These are phyloP conservation scores for Fusarium mangiferae DNA, from an alignment of 2,329 filamentous ascomycete genomes.

Conservation along the genomic window DNA sequence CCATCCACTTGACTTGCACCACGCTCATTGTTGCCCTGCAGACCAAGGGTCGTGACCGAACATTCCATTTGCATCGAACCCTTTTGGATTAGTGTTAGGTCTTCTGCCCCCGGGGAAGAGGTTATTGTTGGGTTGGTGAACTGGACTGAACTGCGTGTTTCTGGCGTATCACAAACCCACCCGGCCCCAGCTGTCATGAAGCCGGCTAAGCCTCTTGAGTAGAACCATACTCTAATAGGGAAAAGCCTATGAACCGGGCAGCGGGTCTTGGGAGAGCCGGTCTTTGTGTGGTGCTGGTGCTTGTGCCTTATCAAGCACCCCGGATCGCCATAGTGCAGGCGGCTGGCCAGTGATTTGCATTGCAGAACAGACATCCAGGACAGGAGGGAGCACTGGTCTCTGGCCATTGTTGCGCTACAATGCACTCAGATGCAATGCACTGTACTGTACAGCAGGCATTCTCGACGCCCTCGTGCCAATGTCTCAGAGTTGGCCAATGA, in stretches of 20 bases:
- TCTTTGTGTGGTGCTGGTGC: constrained; percentile 17
- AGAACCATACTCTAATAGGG: constrained; percentile 29
- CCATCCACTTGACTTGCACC: background rate
- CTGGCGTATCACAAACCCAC: constrained; percentile 32
- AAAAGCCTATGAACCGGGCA: constrained; percentile 18
- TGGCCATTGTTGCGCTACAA: constrained; percentile 4
- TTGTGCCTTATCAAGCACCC: constrained; percentile 35
- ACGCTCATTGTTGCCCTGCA: constrained; percentile 6
- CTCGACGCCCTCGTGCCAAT: constrained; percentile 17
- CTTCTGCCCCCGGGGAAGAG: constrained; percentile 19
- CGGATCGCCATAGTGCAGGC: constrained; percentile 42
- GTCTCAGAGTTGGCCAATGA: constrained; percentile 23
- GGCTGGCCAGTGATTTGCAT: constrained; percentile 3
- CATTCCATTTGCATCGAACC: constrained; percentile 14
- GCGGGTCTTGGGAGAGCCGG: constrained; percentile 24
- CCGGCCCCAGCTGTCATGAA: constrained; percentile 39
- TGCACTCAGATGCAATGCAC: background rate
- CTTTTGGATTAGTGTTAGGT: constrained; percentile 37
- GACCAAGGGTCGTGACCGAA: constrained; percentile 17
- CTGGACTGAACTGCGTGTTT: constrained; percentile 5
- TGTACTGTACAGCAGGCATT: background rate
- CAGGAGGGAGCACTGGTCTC: constrained; percentile 2
- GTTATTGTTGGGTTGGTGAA: constrained; percentile 21
- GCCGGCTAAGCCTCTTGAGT: constrained; percentile 30
- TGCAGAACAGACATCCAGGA: background rate